Evolutionary conservation across 768 basidiomycete genomes (phyloP), one percentile per base, ranked within the genome.

Genomic region (Floccularia luteovirens): DNA sequence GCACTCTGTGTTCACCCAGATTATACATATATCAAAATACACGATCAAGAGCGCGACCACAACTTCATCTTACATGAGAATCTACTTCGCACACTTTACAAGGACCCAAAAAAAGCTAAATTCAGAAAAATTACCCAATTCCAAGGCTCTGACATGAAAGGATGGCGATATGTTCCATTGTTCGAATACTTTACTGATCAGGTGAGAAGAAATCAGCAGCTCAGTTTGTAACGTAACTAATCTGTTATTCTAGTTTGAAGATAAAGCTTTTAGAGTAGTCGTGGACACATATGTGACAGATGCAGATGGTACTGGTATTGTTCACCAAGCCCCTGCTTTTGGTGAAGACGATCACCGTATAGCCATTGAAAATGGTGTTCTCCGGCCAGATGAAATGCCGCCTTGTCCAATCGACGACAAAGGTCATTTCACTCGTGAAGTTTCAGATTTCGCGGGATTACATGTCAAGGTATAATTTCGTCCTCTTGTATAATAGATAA

Each of bases 321-420:
- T 99, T 22, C 96, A 99, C 59, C 96, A 99, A 64, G 91, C 96
- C 2, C 96, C 96, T 2, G 93, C 86, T 0, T 98, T 96, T 54
- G 96, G 96, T 67, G 94, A 98, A 58, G 96, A 99, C 52, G 96
- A 99, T 74, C 90, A 97, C 60, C 87, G 96, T 39, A 77, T 99
- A 51, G 84, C 88, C 20, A 72, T 94, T 44, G 78, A 79, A 3
- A 75, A 94, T 52, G 88, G 84, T 14, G 76, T 97, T 38, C 58
- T 98, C n/a, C 70, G 70, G 19, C 68, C 75, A 1, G 93, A 94
- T 32, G 93, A 97, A 59, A 80, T 92, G 75, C 93, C 96, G 0
- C 96, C 96, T 0, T 96, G 92, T 57, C 96, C 96, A 28, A 74
- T 99, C 41, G 90, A 98, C 49, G 94, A 99, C 51, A 66, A 70